Percentiles rank a stretch among this genome's conserved stretches.
Evolutionary conservation across 345 rosid species (phyloP).

Genomic region (Cochlearia excelsa): DNA sequence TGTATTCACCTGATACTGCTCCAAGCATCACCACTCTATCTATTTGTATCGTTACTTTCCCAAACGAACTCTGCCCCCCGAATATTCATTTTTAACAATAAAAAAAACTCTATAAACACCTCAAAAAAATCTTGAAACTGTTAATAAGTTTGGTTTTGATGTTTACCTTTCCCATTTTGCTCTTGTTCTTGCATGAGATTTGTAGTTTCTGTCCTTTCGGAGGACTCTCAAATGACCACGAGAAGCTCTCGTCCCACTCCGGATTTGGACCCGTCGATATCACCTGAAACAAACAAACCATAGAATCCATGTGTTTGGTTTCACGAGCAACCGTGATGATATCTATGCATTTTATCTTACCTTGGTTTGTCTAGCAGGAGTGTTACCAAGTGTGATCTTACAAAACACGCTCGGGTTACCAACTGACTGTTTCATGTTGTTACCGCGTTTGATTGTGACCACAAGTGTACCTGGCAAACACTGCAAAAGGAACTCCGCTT

Average conservation of each 20-base stretch:
- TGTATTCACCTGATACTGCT: slow-evolving; percentile 90
- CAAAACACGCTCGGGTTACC: slow-evolving; percentile 97
- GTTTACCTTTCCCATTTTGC: slow-evolving; percentile 98
- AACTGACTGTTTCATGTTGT: slow-evolving; percentile 98
- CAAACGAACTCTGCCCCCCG: slow-evolving; percentile 75
- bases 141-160: not conserved
- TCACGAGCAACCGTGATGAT: not conserved
- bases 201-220: slow-evolving; percentile 99
- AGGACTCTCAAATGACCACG: slow-evolving; percentile 99
- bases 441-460: slow-evolving; percentile 90
- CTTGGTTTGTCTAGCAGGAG: slow-evolving; percentile 84
- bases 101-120: not conserved
- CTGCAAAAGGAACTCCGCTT: slow-evolving; percentile 91
- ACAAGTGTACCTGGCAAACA: slow-evolving; percentile 96
- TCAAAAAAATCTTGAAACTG: no score
- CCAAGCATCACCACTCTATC: slow-evolving; percentile 98
- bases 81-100: not conserved
- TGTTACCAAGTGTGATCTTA: slow-evolving; percentile 87
- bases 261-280: slow-evolving; percentile 96
- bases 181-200: slow-evolving; percentile 95
- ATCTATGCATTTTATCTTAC: slow-evolving; percentile 35
- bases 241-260: slow-evolving; percentile 95
- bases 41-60: slow-evolving; percentile 96
- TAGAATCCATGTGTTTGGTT: slow-evolving; percentile 1
- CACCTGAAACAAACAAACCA: slow-evolving; percentile 40